Percentiles rank a stretch among this genome's conserved stretches.
phyloP scores from a whole-genome alignment of 192 early-diverging fungal genomes.

The Coemansia sp. region DNA sequence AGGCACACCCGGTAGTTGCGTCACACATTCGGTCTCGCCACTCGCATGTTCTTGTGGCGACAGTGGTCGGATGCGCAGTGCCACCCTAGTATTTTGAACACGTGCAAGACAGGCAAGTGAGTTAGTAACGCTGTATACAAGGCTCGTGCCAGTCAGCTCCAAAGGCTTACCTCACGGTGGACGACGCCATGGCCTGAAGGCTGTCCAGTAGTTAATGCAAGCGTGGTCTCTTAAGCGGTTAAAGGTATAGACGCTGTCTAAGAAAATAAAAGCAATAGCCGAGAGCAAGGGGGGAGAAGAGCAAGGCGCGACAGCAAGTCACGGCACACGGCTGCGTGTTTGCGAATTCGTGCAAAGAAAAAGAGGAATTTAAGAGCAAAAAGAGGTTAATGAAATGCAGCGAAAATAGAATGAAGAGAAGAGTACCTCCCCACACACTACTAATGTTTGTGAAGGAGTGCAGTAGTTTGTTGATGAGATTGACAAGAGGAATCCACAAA shows the following conservation, averaged over 20 bases:
- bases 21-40: constrained; percentile 49
- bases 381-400: too few species aligned
- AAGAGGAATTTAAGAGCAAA: not conserved
- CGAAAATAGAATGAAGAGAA: not conserved
- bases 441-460: not conserved
- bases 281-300: not conserved
- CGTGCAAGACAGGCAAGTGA: not conserved
- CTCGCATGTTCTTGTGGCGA: constrained; percentile 42
- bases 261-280: not conserved
- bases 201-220: not conserved
- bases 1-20: constrained; percentile 51
- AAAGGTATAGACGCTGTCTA: not conserved
- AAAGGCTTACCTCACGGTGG: constrained; percentile 27
- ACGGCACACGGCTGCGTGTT: not conserved
- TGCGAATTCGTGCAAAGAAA: not conserved
- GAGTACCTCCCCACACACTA: not conserved
- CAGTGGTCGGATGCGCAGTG: constrained; percentile 48
- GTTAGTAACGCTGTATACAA: not conserved
- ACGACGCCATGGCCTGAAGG: constrained; percentile 23
- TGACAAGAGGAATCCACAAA: not conserved
- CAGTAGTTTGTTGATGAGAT: not conserved
- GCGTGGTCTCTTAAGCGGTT: not conserved
- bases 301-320: not conserved
- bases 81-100: constrained; percentile 31
- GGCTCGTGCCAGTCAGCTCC: not conserved